These are phyloP conservation scores for Solanum chilense DNA, from an alignment of 257 asterid genomes.

Conservation along the genomic window DNA sequence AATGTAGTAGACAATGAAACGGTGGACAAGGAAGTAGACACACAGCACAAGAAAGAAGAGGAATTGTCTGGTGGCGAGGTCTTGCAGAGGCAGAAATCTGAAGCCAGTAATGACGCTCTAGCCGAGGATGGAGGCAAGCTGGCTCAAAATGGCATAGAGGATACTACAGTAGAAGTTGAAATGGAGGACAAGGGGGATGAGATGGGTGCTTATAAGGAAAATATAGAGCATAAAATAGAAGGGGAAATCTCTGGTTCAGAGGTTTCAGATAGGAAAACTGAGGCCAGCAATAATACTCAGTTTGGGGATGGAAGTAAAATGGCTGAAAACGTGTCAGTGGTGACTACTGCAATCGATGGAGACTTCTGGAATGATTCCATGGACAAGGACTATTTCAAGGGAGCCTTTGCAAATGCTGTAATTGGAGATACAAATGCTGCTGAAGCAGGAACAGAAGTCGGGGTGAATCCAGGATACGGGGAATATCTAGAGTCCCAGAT, in stretches of 20 bases:
- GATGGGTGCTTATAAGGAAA: conserved; percentile 18
- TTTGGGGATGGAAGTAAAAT: neutral
- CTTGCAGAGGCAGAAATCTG: conserved; percentile 10
- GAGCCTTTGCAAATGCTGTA: neutral
- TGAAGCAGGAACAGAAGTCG: neutral
- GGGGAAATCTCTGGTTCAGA: conserved; percentile 12
- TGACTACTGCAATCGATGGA: neutral
- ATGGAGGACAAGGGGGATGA: conserved; percentile 21
- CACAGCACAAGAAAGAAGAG: conserved; percentile 11
- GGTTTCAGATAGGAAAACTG: conserved; percentile 18
- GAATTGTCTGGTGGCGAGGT: conserved; percentile 15
- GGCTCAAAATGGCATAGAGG: neutral
- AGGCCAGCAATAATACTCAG: conserved; percentile 13
- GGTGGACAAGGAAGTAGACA: conserved; percentile 21
- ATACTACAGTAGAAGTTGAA: neutral
- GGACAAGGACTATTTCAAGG: neutral
- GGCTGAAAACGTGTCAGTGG: neutral
- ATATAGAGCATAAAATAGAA: conserved; percentile 10
- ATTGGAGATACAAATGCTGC: neutral
- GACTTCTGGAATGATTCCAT: neutral
- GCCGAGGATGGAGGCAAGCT: neutral
- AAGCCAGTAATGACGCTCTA: conserved; percentile 11
- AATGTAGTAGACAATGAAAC: neutral
- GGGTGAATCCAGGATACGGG: neutral
- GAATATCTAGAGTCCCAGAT: neutral